Percentiles rank a stretch among this genome's conserved stretches.
Conservation (phyloP, 371 early-diverging fungal species). For the Entomophthora muscae region DNA sequence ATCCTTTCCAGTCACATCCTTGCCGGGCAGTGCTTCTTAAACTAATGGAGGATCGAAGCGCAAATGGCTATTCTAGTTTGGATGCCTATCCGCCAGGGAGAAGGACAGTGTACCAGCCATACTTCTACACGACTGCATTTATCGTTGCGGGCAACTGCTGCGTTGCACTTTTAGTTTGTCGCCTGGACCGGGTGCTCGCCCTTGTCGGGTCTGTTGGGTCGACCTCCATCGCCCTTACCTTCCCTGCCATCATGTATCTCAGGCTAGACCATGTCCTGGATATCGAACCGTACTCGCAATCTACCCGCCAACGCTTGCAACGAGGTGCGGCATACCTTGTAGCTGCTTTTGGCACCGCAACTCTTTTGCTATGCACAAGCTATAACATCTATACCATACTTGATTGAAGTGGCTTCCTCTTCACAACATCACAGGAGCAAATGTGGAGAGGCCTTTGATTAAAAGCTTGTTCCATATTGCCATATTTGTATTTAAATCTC, state of each 20-base stretch:
- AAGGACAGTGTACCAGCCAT: neutral
- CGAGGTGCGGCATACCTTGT: no score
- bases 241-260: slow-evolving; percentile 87
- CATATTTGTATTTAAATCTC: no score
- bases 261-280: neutral
- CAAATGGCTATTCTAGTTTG: neutral
- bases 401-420: no score
- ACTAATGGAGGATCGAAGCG: slow-evolving; percentile 16
- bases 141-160: slow-evolving; percentile 43
- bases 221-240: slow-evolving; percentile 91
- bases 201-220: slow-evolving; percentile 98
- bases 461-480: no score
- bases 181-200: slow-evolving; percentile 62
- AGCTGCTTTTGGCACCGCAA: no score
- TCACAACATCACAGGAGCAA: no score
- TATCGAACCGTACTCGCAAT: no score
- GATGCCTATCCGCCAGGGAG: neutral
- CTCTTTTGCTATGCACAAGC: no score
- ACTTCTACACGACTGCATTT: slow-evolving; percentile 16
- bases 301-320: no score
- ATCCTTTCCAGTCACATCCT: slow-evolving; percentile 95
- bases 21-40: slow-evolving; percentile 84
- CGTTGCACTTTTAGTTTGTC: slow-evolving; percentile 52
- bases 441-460: no score
- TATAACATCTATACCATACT: no score